Conservation (phyloP, 1,284 basidiomycete genomes). For the Pseudozyma hubeiensis region DNA sequence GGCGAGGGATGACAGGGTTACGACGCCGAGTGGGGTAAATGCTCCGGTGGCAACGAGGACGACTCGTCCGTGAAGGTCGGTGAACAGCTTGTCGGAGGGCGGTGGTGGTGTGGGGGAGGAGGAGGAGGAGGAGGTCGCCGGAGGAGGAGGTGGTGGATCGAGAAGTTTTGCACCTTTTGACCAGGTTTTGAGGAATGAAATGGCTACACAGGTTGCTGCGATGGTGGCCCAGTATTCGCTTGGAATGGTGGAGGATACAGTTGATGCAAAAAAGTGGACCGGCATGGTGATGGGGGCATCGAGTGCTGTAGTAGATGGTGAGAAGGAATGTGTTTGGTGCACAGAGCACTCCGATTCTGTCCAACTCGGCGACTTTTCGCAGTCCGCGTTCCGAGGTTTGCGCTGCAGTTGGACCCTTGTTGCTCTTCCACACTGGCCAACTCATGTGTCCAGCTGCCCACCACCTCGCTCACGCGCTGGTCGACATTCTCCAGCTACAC, state of each 20-base stretch:
- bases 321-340: background rate
- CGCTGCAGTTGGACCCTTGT: conserved; percentile 1
- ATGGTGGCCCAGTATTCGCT: conserved; percentile 53
- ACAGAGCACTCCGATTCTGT: background rate
- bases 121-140: conserved; percentile 3
- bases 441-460: background rate
- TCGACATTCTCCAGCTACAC: too few species aligned
- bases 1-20: conserved; percentile 52
- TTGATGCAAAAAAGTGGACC: conserved; percentile 45
- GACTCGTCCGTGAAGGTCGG: conserved; percentile 47
- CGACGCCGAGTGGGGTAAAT: conserved; percentile 58
- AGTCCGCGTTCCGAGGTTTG: conserved; percentile 7
- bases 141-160: conserved; percentile 18
- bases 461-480: background rate
- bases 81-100: conserved; percentile 10
- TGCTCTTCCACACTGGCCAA: background rate
- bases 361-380: conserved; percentile 8
- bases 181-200: conserved; percentile 54
- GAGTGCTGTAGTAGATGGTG: background rate
- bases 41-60: conserved; percentile 54
- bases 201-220: conserved; percentile 25
- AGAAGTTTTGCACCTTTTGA: conserved; percentile 48
- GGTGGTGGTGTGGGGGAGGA: background rate
- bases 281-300: conserved; percentile 38
- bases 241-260: conserved; percentile 25